Conservation (phyloP, 2,329 filamentous ascomycete genomes). For the Hortaea sp. region DNA sequence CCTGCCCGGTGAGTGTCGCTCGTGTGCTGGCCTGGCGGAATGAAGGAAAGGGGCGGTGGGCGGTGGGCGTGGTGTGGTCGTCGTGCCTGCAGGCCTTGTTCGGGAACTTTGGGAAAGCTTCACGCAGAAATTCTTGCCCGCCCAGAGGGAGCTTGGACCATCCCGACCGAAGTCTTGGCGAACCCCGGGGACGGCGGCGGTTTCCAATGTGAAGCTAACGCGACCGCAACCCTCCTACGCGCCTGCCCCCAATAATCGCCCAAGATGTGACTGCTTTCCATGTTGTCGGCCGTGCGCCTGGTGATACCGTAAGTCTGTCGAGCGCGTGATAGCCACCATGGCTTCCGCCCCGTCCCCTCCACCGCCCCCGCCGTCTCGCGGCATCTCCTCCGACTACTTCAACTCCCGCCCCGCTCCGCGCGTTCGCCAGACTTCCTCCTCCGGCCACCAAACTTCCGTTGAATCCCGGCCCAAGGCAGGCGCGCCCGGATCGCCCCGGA, state of each 20-base stretch:
- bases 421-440: slow-evolving; percentile 9
- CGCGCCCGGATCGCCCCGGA: slow-evolving; percentile 34
- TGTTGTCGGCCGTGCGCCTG: too few species aligned
- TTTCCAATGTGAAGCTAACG: neutral
- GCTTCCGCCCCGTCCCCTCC: neutral
- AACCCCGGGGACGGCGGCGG: neutral
- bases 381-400: slow-evolving; percentile 9
- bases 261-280: too few species aligned
- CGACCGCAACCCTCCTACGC: neutral
- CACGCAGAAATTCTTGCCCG: neutral
- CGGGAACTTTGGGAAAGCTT: neutral
- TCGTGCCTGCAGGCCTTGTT: neutral
- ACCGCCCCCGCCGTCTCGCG: slow-evolving; percentile 3
- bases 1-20: too few species aligned
- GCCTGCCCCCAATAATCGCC: too few species aligned
- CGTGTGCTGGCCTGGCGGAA: too few species aligned
- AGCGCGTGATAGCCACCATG: too few species aligned
- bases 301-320: too few species aligned
- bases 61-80: neutral
- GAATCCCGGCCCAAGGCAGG: neutral
- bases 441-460: neutral
- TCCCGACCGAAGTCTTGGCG: neutral
- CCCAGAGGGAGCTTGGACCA: neutral
- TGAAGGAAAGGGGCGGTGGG: neutral
- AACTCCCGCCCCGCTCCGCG: slow-evolving; percentile 7